These are phyloP conservation scores for Fusarium palustre DNA, from an alignment of 2,329 filamentous ascomycete genomes.

Conservation along the genomic window DNA sequence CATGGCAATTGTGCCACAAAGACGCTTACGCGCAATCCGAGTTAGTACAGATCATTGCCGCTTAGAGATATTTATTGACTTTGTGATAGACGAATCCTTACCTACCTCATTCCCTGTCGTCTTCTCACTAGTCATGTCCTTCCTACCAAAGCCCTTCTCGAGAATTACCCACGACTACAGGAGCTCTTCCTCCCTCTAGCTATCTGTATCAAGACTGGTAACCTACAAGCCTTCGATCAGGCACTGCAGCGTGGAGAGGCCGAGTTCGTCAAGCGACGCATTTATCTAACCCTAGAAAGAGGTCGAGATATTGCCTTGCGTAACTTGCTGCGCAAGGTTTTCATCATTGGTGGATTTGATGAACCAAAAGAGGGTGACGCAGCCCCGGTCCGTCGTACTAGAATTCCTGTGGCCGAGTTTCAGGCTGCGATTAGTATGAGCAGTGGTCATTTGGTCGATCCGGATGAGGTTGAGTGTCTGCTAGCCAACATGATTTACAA, in stretches of 20 bases:
- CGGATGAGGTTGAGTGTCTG: conserved; percentile 95
- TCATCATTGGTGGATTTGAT: conserved; percentile 84
- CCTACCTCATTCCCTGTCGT: conserved; percentile 93
- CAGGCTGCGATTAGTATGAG: conserved; percentile 83
- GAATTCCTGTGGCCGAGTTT: conserved; percentile 87
- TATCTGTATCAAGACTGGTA: conserved; percentile 81
- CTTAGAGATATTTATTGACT: conserved; percentile 5
- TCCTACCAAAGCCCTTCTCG: conserved; percentile 77
- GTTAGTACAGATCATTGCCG: conserved; percentile 59
- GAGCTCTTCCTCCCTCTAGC: conserved; percentile 82
- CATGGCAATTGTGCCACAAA: conserved; percentile 84
- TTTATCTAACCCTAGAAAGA: conserved; percentile 94
- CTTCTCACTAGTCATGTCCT: conserved; percentile 89
- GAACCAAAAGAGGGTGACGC: conserved; percentile 76
- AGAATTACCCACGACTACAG: conserved; percentile 80
- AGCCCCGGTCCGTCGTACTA: conserved; percentile 74
- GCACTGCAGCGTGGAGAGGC: conserved; percentile 85
- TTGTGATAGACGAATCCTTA: conserved; percentile 79
- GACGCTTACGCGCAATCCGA: conserved; percentile 81
- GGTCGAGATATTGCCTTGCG: conserved; percentile 91
- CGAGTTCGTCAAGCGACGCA: conserved; percentile 92
- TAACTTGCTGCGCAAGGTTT: conserved; percentile 93
- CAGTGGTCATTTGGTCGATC: conserved; percentile 75
- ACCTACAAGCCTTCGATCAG: conserved; percentile 85
- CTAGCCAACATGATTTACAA: conserved; percentile 99